A percentile compares a stretch with the other conserved stretches of the same genome.
phyloP scores from a whole-genome alignment of 148 eudicot species.

The Cornus suecica region DNA sequence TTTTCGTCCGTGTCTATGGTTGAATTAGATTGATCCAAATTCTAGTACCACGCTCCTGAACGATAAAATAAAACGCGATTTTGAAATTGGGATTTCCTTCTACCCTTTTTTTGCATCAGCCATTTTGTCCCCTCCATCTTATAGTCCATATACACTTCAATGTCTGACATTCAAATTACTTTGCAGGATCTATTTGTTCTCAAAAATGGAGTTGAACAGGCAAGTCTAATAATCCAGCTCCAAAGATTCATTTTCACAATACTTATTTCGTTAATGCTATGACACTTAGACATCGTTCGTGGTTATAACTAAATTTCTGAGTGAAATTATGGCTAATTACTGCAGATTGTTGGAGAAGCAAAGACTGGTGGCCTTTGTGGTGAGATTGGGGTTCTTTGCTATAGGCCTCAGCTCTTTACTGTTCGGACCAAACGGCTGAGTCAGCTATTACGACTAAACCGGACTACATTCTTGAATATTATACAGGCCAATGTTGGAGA shows the following conservation, averaged over 20 bases:
- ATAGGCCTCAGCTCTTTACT: slow-evolving; percentile 83
- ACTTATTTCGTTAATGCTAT: not conserved
- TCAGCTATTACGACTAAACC: slow-evolving; percentile 65
- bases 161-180: slow-evolving; percentile 7
- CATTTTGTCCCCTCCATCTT: no score
- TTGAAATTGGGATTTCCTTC: not conserved
- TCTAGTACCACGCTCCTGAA: not conserved
- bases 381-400: slow-evolving; percentile 90
- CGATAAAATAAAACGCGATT: not conserved
- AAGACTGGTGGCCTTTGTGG: slow-evolving; percentile 77
- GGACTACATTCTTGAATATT: slow-evolving; percentile 55
- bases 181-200: slow-evolving; percentile 52
- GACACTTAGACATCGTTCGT: not conserved
- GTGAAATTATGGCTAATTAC: not conserved
- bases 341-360: slow-evolving; percentile 60
- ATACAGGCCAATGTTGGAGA: slow-evolving; percentile 64
- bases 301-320: not conserved
- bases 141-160: no score
- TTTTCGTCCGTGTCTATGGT: not conserved
- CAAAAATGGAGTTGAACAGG: slow-evolving; percentile 63
- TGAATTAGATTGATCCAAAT: not conserved
- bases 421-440: slow-evolving; percentile 72
- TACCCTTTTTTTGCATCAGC: not conserved
- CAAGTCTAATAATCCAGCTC: slow-evolving; percentile 21
- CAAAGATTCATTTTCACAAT: not conserved